Conservation (phyloP, 2,329 filamentous ascomycete species). For the Colletotrichum neosansevieriae region DNA sequence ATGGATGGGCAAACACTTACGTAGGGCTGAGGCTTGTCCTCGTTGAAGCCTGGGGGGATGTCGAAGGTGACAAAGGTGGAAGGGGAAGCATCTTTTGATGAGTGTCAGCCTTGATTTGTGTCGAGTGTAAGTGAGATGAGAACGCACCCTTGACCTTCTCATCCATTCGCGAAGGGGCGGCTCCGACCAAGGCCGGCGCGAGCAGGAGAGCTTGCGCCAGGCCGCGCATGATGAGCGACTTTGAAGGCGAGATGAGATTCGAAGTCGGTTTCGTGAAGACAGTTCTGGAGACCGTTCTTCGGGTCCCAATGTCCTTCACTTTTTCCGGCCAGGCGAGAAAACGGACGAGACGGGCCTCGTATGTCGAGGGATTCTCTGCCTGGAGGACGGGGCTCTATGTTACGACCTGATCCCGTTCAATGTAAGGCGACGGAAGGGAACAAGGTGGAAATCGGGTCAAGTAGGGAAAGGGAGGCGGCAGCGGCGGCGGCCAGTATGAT, state of each 20-base stretch:
- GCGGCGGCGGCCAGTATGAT: conserved; percentile 4
- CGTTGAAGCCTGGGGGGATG: conserved; percentile 25
- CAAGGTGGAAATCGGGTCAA: conserved; percentile 3
- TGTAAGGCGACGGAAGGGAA: not conserved
- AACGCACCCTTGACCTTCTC: conserved; percentile 24
- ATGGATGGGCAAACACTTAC: not conserved
- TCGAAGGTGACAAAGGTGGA: conserved; percentile 41
- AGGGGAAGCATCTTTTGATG: conserved; percentile 18
- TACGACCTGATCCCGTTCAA: not conserved
- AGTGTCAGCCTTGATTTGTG: not conserved
- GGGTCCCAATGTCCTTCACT: not conserved
- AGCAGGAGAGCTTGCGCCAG: conserved; percentile 47
- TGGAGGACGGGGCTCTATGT: conserved; percentile 8
- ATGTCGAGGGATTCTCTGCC: conserved; percentile 14
- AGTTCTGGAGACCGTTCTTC: not conserved
- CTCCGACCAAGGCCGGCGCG: conserved; percentile 51
- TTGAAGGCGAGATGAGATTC: not conserved
- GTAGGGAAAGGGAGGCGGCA: not conserved
- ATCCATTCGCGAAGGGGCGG: conserved; percentile 40
- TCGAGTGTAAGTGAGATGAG: not conserved
- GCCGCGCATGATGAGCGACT: conserved; percentile 32
- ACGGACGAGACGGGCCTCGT: not conserved
- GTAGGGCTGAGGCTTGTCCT: conserved; percentile 32
- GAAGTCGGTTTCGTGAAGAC: not conserved
- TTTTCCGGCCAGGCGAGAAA: not conserved